Conservation (phyloP, 2,329 filamentous ascomycete genomes). For the Hypoxylon sp. region DNA sequence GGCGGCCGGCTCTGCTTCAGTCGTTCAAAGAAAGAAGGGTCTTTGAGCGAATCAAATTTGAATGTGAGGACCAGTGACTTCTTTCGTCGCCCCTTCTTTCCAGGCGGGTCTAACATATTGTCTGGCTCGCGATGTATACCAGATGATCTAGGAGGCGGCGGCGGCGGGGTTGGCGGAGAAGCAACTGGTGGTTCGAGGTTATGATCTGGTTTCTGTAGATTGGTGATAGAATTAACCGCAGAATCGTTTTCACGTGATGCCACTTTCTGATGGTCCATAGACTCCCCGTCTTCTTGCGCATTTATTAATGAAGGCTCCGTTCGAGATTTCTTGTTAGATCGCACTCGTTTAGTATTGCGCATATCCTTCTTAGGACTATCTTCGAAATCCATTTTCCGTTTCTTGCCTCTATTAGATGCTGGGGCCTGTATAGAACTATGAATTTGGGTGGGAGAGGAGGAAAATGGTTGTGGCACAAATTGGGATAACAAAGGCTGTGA, state of each 20-base stretch:
- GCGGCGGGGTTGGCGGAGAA: not conserved
- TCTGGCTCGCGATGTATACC: slow-evolving; percentile 51
- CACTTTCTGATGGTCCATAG: not conserved
- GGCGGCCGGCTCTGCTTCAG: not conserved
- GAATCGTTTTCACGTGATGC: not conserved
- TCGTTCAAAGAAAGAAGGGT: slow-evolving; percentile 43
- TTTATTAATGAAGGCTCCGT: slow-evolving; percentile 1
- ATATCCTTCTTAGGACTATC: slow-evolving; percentile 26
- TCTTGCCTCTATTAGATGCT: slow-evolving; percentile 19
- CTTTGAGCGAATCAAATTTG: slow-evolving; percentile 49
- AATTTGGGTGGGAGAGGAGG: slow-evolving; percentile 43
- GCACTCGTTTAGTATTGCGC: slow-evolving; percentile 8
- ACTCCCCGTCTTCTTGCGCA: not conserved
- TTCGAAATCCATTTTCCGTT: slow-evolving; percentile 28
- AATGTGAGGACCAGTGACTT: slow-evolving; percentile 54
- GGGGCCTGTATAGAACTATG: slow-evolving; percentile 11
- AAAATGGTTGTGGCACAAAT: slow-evolving; percentile 29
- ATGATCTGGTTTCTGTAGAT: slow-evolving; percentile 3
- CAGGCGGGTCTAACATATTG: slow-evolving; percentile 51
- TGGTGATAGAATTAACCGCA: not conserved
- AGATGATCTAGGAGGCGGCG: slow-evolving; percentile 35
- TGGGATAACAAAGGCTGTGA: slow-evolving; percentile 41
- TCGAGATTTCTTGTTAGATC: slow-evolving; percentile 30
- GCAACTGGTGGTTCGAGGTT: slow-evolving; percentile 8
- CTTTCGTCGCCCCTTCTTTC: slow-evolving; percentile 50